Percentiles rank a stretch among this genome's conserved stretches.
Conservation (phyloP, 495 filamentous ascomycete species). For the Symbiotaphrina buchneri region DNA sequence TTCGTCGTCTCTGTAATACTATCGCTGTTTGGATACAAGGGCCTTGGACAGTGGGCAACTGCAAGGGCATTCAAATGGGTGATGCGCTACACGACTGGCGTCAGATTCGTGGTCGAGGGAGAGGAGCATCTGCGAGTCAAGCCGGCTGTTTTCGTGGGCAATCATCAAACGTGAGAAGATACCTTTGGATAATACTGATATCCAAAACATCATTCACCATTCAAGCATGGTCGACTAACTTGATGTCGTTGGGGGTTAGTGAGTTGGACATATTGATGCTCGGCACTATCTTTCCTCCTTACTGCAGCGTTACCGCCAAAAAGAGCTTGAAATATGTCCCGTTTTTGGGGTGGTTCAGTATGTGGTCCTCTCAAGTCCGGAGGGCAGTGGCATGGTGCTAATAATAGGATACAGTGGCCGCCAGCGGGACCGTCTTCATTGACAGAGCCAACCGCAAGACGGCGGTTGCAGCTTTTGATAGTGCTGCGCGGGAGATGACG, state of each 20-base stretch:
- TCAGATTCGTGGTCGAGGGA: conserved; percentile 55
- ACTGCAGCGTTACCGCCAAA: conserved; percentile 90
- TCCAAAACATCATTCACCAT: too few species aligned
- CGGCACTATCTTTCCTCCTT: conserved; percentile 65
- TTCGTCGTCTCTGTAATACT: conserved; percentile 50
- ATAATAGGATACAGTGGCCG: conserved; percentile 46
- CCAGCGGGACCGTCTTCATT: conserved; percentile 84
- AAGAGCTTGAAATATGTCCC: conserved; percentile 57
- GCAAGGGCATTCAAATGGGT: conserved; percentile 61
- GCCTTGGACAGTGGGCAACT: conserved; percentile 68
- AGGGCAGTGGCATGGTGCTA: too few species aligned
- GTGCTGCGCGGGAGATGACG: conserved; percentile 60
- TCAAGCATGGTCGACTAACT: too few species aligned
- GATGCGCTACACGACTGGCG: conserved; percentile 53
- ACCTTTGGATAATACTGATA: too few species aligned
- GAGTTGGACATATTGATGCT: conserved; percentile 90
- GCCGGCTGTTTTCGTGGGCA: conserved; percentile 78
- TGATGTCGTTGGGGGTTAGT: not conserved
- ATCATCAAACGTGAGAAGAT: conserved; percentile 65
- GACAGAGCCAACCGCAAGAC: conserved; percentile 62
- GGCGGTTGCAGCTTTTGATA: conserved; percentile 67
- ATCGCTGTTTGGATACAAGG: conserved; percentile 43
- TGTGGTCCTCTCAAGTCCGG: too few species aligned
- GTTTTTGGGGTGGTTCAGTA: conserved; percentile 83
- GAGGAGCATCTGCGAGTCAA: conserved; percentile 36